Evolutionary conservation across 2,329 filamentous ascomycete species (phyloP).

Genomic region (Penicillium sp.): DNA sequence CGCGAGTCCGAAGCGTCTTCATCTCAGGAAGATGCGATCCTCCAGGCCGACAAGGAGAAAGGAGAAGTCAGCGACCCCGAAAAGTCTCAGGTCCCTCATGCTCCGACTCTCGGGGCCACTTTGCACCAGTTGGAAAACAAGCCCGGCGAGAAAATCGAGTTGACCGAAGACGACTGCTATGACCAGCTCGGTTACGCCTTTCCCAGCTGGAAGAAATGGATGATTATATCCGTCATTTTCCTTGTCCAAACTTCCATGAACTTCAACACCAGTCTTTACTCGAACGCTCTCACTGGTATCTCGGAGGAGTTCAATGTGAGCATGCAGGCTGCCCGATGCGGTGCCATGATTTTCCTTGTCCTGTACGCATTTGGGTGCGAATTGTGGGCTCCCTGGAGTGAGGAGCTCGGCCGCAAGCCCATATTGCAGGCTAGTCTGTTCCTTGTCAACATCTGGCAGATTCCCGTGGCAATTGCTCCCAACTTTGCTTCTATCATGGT

Average conservation of each 20-base stretch:
- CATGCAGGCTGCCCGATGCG: slow-evolving; percentile 70
- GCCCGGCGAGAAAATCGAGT: slow-evolving; percentile 33
- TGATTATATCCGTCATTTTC: slow-evolving; percentile 74
- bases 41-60: slow-evolving; percentile 29
- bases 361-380: slow-evolving; percentile 86
- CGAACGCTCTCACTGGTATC: slow-evolving; percentile 70
- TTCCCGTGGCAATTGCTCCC: slow-evolving; percentile 73
- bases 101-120: slow-evolving; percentile 23
- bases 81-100: slow-evolving; percentile 24
- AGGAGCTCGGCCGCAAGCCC: slow-evolving; percentile 78
- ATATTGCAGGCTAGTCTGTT: slow-evolving; percentile 75
- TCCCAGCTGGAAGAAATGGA: slow-evolving; percentile 70
- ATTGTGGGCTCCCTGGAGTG: slow-evolving; percentile 85
- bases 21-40: slow-evolving; percentile 34
- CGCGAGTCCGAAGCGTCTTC: slow-evolving; percentile 40
- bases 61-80: slow-evolving; percentile 18
- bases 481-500: slow-evolving; percentile 75
- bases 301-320: slow-evolving; percentile 70
- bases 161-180: slow-evolving; percentile 66
- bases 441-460: slow-evolving; percentile 77
- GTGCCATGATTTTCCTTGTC: slow-evolving; percentile 79
- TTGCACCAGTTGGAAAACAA: slow-evolving; percentile 34
- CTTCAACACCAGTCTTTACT: slow-evolving; percentile 77
- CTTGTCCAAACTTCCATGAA: slow-evolving; percentile 78
- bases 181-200: slow-evolving; percentile 69